These are phyloP conservation scores for Cicer pinnatifidum DNA, from an alignment of 306 rosid species.

Conservation along the genomic window DNA sequence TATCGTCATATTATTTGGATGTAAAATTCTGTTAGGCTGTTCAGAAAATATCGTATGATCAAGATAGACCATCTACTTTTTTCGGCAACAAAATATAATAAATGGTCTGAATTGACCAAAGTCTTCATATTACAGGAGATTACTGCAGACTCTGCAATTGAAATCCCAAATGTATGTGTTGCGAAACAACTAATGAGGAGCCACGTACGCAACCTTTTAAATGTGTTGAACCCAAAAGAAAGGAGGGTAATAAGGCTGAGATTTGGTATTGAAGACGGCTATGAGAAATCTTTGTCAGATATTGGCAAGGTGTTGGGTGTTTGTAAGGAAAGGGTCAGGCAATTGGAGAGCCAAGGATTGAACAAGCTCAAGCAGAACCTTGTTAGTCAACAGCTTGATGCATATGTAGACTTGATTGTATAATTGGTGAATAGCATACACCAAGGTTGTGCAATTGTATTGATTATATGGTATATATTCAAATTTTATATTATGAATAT, in stretches of 20 bases:
- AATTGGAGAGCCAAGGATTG: conserved; percentile 63
- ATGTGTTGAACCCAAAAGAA: conserved; percentile 64
- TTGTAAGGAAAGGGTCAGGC: conserved; percentile 80
- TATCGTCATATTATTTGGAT: conserved; percentile 29
- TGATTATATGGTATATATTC: neutral
- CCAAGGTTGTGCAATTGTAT: conserved; percentile 34
- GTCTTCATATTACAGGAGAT: conserved; percentile 67
- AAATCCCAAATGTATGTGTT: conserved; percentile 66
- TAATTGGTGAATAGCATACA: conserved; percentile 41
- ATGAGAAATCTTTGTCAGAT: conserved; percentile 61
- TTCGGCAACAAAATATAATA: neutral
- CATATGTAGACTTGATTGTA: conserved; percentile 65
- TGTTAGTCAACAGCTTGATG: conserved; percentile 66
- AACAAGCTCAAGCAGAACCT: conserved; percentile 72
- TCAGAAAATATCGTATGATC: conserved; percentile 21
- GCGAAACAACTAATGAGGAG: conserved; percentile 79
- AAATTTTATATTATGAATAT: neutral
- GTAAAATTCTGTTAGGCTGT: conserved; percentile 30
- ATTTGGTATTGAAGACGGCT: conserved; percentile 78
- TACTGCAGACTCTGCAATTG: conserved; percentile 72
- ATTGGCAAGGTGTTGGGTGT: conserved; percentile 69
- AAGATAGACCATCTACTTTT: conserved; percentile 5
- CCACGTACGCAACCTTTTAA: conserved; percentile 69
- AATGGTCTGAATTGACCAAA: conserved; percentile 6
- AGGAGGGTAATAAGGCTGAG: conserved; percentile 74